Percentiles rank a stretch among this genome's conserved stretches.
phyloP scores from a whole-genome alignment of 2,329 filamentous ascomycete genomes.

The Trichoderma atrobrunneum region DNA sequence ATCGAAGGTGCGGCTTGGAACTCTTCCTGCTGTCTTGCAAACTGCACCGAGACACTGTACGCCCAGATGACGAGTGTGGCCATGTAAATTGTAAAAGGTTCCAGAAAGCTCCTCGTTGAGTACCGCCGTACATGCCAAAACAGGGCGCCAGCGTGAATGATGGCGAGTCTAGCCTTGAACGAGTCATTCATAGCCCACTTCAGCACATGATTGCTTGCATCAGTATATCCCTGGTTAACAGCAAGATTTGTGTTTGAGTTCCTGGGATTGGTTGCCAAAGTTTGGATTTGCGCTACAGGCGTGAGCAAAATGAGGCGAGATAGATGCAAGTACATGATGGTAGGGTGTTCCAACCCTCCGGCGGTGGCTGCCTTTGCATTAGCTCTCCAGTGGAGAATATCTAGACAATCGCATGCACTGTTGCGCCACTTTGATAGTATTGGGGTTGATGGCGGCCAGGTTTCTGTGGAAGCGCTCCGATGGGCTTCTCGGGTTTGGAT shows the following conservation, averaged over 20 bases:
- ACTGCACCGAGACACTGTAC: neutral
- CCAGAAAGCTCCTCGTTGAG: neutral
- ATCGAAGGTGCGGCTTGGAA: neutral
- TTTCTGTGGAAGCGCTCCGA: neutral
- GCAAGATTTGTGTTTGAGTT: neutral
- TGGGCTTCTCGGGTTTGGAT: neutral
- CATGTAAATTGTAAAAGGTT: neutral
- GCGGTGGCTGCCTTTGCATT: neutral
- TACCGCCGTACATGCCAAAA: neutral
- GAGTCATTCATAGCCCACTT: neutral
- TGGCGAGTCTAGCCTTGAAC: neutral
- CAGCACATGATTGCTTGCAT: neutral
- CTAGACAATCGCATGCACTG: neutral
- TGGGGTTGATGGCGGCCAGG: neutral
- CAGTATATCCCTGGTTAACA: neutral
- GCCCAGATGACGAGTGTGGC: neutral
- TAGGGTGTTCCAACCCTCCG: neutral
- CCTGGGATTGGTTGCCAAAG: neutral
- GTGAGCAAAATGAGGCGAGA: neutral
- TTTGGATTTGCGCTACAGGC: neutral
- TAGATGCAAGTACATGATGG: neutral
- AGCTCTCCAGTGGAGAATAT: neutral
- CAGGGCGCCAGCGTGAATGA: neutral
- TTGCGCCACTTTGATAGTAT: neutral
- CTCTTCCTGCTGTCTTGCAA: neutral